Percentiles rank a stretch among this genome's conserved stretches.
phyloP scores from a whole-genome alignment of 306 rosid genomes.

The Notholithocarpus densiflorus region DNA sequence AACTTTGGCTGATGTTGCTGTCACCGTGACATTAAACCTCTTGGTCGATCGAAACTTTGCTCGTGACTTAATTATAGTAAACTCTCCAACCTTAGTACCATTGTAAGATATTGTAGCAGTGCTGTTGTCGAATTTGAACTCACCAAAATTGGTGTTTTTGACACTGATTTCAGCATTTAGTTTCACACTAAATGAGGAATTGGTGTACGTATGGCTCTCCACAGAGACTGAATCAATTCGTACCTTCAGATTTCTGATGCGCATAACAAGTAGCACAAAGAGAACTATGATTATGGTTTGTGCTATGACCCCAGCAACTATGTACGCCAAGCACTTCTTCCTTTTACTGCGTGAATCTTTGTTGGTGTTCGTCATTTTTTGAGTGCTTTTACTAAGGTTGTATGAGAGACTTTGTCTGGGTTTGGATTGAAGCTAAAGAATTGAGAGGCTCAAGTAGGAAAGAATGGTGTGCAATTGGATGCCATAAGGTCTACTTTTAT shows the following conservation, averaged over 20 bases:
- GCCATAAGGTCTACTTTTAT: neutral
- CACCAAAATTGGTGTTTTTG: conserved; percentile 35
- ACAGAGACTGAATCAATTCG: conserved; percentile 25
- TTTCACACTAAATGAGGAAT: conserved; percentile 18
- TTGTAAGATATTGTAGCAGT: conserved; percentile 20
- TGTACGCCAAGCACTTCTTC: conserved; percentile 13
- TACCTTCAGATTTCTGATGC: conserved; percentile 30
- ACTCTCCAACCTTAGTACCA: conserved; percentile 26
- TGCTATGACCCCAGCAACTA: conserved; percentile 13
- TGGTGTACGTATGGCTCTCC: neutral
- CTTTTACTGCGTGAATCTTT: conserved; percentile 4
- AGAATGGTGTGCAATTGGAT: neutral
- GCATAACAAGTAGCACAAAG: conserved; percentile 19
- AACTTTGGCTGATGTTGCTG: conserved; percentile 16
- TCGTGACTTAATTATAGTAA: conserved; percentile 3
- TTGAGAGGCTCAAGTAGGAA: neutral
- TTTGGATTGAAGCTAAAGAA: neutral
- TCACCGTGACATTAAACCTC: conserved; percentile 15
- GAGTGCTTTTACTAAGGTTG: neutral
- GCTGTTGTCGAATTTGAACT: conserved; percentile 29
- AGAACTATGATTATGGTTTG: conserved; percentile 18
- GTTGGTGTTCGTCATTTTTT: neutral
- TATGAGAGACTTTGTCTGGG: neutral
- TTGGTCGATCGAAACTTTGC: conserved; percentile 26
- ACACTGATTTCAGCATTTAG: conserved; percentile 14